Evolutionary conservation across 192 early-diverging fungal genomes (phyloP), one percentile per base, ranked within the genome.

Genomic region (Coemansia sp.): DNA sequence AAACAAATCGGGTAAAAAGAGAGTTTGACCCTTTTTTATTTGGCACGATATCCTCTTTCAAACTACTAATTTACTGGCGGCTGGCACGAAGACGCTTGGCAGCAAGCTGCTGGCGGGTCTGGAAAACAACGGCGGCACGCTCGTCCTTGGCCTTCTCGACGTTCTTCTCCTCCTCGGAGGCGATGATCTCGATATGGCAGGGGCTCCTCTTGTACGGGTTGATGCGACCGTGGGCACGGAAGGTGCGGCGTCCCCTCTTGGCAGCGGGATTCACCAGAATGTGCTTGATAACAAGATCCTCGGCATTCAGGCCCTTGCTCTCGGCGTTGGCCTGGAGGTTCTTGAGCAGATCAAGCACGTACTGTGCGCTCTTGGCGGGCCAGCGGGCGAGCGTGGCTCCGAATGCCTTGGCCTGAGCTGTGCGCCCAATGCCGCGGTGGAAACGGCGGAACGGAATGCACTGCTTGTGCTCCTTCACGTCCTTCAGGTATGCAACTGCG

Each of bases 221-320:
- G 81, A 95, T 95, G 77, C 94, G 90, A 90, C 97, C 97, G 89
- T 99, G 97, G 74, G 95, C 97, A 88, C 97, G 93, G 92, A 91
- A 97, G 42, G 94, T 97, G 78, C 97, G 86, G 76, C 97, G 91
- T 72, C 97, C 93, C 84, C 94, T 93, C 87, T 95, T 95, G 77
- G 93, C 93, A 70, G 97, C 97, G 81, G 94, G 92, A 90, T 99
- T 97, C 85, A 99, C 95, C 86, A 94, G 90, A 69, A 98, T 92
- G 90, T 96, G 92, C 95, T 91, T 90, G 78, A 99, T 87, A 65
- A 92, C 87, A 65, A 96, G 87, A 76, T 92, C 87, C 63, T 98
- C 94, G 64, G 91, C 71, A 83, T 91, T 88, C 63, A 99, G 88
- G 67, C 92, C 93, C 91, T 99, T 99, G 70, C 92, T 80, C 86